A percentile compares a stretch with the other conserved stretches of the same genome.
phyloP scores from a whole-genome alignment of 257 asterid genomes.

The Solanum corneliomulleri region DNA sequence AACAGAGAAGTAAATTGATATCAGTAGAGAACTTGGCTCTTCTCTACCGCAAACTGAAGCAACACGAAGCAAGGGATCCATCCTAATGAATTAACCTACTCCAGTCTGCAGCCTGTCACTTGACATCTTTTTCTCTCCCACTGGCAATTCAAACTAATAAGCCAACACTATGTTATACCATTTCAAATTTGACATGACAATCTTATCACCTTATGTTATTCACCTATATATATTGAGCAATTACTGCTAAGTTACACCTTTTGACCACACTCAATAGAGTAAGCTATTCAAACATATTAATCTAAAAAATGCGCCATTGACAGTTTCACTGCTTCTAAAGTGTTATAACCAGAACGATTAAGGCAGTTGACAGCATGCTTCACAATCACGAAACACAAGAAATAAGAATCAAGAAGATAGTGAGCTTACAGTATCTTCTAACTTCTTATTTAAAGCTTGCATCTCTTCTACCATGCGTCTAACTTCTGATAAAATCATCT shows the following conservation, averaged over 20 bases:
- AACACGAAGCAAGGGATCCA: background rate
- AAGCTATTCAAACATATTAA: background rate
- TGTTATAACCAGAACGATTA: background rate
- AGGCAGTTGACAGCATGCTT: background rate
- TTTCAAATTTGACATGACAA: background rate
- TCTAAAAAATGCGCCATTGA: background rate
- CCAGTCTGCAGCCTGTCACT: background rate
- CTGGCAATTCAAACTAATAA: background rate
- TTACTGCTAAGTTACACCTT: background rate
- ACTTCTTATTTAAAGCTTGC: slow-evolving; percentile 73
- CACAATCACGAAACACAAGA: background rate
- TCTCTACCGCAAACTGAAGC: background rate
- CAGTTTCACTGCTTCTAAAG: background rate
- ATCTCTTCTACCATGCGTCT: slow-evolving; percentile 83
- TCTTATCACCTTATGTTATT: background rate
- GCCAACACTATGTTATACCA: background rate
- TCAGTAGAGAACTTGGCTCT: background rate
- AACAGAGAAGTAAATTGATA: background rate
- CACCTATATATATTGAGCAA: background rate
- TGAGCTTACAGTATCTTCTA: slow-evolving; percentile 73
- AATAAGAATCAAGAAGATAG: background rate
- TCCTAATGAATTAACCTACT: background rate
- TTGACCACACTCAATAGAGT: background rate
- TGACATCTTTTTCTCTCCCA: background rate
- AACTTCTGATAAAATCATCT: slow-evolving; percentile 76